Conservation (phyloP, 1,284 basidiomycete genomes). For the Meira nashicola region DNA sequence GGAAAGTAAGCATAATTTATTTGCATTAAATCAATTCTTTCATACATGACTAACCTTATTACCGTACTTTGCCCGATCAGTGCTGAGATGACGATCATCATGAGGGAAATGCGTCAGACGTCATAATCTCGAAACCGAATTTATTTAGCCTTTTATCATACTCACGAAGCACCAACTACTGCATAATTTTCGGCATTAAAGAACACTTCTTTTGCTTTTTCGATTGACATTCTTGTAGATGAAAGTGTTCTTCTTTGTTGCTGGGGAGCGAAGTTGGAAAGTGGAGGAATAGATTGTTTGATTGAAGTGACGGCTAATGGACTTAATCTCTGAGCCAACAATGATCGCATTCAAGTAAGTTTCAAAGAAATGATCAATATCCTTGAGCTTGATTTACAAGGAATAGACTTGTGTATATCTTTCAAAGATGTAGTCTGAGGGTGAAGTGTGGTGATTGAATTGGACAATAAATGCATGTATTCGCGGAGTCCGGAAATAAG, state of each 20-base stretch:
- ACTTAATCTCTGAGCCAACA: too few species aligned
- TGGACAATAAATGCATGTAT: background rate
- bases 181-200: slow-evolving; percentile 36
- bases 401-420: too few species aligned
- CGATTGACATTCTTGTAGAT: slow-evolving; percentile 6
- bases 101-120: background rate
- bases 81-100: slow-evolving; percentile 14
- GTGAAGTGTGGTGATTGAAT: background rate
- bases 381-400: too few species aligned
- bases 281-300: too few species aligned
- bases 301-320: too few species aligned
- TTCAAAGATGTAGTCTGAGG: too few species aligned
- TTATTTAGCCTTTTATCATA: background rate
- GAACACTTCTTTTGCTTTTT: slow-evolving; percentile 20
- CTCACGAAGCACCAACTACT: slow-evolving; percentile 36
- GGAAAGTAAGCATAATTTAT: background rate
- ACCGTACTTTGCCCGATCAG: slow-evolving; percentile 41
- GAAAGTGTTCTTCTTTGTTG: background rate
- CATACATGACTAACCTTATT: slow-evolving; percentile 27
- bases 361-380: too few species aligned
- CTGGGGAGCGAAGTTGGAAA: too few species aligned
- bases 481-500: background rate
- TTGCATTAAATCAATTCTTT: background rate
- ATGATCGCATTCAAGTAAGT: too few species aligned
- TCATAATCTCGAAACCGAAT: background rate